Conservation (phyloP, 1,139 yeast genomes). For the Hemisphaericaspora xylofermentans region DNA sequence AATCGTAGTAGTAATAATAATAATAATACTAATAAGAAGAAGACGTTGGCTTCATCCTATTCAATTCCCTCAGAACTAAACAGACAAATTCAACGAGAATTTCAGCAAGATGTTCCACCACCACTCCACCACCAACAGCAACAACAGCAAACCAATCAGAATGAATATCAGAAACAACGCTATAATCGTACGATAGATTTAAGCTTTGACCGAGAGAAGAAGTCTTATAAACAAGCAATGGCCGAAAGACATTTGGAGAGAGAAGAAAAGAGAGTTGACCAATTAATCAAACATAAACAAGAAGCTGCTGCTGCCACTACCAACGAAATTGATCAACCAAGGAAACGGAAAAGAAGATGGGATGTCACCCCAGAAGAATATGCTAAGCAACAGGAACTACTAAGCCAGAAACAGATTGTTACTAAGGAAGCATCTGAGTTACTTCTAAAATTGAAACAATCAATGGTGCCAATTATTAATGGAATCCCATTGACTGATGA, state of each 20-base stretch:
- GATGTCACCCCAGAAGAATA: constrained; percentile 38
- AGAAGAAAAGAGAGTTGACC: constrained; percentile 27
- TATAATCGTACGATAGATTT: constrained; percentile 26
- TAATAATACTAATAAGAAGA: not conserved
- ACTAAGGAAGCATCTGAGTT: constrained; percentile 1
- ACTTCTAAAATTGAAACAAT: constrained; percentile 11
- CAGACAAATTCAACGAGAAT: constrained; percentile 26
- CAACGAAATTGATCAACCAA: constrained; percentile 13
- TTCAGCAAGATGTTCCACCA: constrained; percentile 20
- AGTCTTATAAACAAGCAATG: constrained; percentile 39
- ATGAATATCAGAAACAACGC: constrained; percentile 23
- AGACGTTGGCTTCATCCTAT: constrained; percentile 24
- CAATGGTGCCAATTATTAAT: constrained; percentile 39
- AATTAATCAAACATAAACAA: constrained; percentile 18
- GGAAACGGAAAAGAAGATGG: constrained; percentile 33
- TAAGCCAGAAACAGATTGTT: not conserved
- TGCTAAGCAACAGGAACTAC: constrained; percentile 14
- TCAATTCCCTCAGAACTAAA: constrained; percentile 32
- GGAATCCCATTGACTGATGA: constrained; percentile 51
- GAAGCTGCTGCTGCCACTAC: constrained; percentile 7
- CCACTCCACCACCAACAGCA: constrained; percentile 18
- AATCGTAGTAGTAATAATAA: too few species aligned
- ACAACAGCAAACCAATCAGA: constrained; percentile 19
- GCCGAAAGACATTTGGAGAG: constrained; percentile 31
- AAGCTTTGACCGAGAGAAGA: constrained; percentile 19